Evolutionary conservation across 164 flowering plant genomes (phyloP).

Genomic region (Brasenia schreberi): DNA sequence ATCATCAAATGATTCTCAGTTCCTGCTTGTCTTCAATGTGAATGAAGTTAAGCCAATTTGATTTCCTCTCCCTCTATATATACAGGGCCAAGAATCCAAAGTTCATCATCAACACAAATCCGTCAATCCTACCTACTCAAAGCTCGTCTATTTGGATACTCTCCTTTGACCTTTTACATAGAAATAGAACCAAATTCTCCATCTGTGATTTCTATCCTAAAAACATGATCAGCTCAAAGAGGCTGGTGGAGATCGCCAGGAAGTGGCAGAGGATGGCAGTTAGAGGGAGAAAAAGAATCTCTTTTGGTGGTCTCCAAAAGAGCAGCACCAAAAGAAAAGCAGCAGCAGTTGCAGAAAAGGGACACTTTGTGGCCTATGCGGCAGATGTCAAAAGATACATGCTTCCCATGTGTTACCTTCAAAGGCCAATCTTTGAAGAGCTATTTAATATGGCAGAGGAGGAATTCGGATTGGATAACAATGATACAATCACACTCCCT

Average conservation of each 20-base stretch:
- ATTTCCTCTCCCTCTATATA: too few relatives aligned
- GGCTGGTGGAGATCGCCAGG: not conserved
- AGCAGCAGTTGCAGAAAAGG: slow-evolving; percentile 5
- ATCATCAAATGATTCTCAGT: too few relatives aligned
- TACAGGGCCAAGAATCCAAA: too few relatives aligned
- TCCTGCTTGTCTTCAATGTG: too few relatives aligned
- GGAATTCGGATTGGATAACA: slow-evolving; percentile 12
- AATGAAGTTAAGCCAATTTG: too few relatives aligned
- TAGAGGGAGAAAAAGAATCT: not conserved
- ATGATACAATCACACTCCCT: slow-evolving; percentile 16
- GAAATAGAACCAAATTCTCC: too few relatives aligned
- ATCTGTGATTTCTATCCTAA: not conserved
- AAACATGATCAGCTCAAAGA: not conserved
- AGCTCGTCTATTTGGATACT: too few relatives aligned
- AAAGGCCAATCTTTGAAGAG: slow-evolving; percentile 13
- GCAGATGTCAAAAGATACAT: not conserved
- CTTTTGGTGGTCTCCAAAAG: not conserved
- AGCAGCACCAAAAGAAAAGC: not conserved
- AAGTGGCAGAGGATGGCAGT: not conserved
- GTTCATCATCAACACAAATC: too few relatives aligned
- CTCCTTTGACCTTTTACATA: too few relatives aligned
- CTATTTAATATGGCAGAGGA: slow-evolving; percentile 19
- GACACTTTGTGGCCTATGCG: slow-evolving; percentile 7
- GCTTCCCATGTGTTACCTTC: slow-evolving; percentile 15
- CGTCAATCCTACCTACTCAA: too few relatives aligned